Evolutionary conservation across 176 grass and related monocot species (phyloP).

Genomic region (Ensete glaucum): DNA sequence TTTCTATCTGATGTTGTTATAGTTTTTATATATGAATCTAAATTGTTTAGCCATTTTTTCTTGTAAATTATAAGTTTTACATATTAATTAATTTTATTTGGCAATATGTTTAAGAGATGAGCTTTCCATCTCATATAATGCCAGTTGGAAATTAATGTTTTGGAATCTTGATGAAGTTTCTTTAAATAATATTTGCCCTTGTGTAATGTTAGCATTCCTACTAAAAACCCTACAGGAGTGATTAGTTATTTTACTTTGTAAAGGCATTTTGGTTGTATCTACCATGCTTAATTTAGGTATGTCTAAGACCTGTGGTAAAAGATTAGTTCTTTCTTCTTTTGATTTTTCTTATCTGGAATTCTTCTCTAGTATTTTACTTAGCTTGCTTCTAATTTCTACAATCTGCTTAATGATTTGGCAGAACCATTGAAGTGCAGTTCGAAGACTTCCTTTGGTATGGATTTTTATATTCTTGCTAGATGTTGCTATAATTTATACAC

Average conservation of each 20-base stretch:
- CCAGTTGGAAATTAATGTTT: no score
- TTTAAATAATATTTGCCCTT: no score
- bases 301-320: neutral
- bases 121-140: no score
- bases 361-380: neutral
- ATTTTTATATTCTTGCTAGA: constrained; percentile 10
- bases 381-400: constrained; percentile 2
- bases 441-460: constrained; percentile 95
- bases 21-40: no score
- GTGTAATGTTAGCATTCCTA: neutral
- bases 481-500: neutral
- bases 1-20: no score
- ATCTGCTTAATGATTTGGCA: constrained; percentile 33
- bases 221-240: neutral
- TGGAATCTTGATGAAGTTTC: no score
- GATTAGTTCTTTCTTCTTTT: neutral
- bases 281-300: neutral
- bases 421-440: constrained; percentile 51
- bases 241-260: neutral
- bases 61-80: no score
- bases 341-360: neutral
- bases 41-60: no score
- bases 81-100: no score
- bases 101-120: no score
- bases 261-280: neutral